phyloP scores from a whole-genome alignment of 1,139 yeast species.

The Geotrichum australiense region DNA sequence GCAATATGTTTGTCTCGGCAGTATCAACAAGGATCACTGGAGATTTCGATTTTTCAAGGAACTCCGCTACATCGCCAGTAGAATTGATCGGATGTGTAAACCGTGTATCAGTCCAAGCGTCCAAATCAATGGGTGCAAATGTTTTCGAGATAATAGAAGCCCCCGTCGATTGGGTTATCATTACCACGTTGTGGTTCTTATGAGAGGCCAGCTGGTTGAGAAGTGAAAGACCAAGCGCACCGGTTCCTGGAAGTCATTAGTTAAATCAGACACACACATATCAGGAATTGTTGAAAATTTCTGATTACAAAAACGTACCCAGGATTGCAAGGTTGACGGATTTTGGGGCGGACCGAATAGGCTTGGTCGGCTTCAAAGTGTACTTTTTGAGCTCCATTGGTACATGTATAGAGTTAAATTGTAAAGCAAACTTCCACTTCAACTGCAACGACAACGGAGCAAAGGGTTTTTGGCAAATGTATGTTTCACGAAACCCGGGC shows the following conservation, averaged over 20 bases:
- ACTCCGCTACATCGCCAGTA: slow-evolving; percentile 54
- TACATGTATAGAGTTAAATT: too few species aligned
- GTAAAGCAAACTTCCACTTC: too few species aligned
- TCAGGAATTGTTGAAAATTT: neutral
- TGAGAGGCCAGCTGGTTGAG: slow-evolving; percentile 59
- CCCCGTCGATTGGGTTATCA: slow-evolving; percentile 38
- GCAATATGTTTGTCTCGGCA: slow-evolving; percentile 41
- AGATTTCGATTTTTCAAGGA: slow-evolving; percentile 53
- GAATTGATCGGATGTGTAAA: slow-evolving; percentile 39
- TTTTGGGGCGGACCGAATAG: slow-evolving; percentile 41
- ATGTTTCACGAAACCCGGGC: too few species aligned
- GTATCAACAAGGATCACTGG: slow-evolving; percentile 89
- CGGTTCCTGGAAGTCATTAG: slow-evolving; percentile 50
- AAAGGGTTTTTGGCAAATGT: too few species aligned
- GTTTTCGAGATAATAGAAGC: slow-evolving; percentile 62
- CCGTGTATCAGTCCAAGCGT: slow-evolving; percentile 41
- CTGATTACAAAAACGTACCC: slow-evolving; percentile 40
- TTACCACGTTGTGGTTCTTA: slow-evolving; percentile 60
- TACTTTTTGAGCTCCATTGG: slow-evolving; percentile 6
- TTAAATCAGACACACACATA: neutral
- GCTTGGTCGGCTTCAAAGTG: neutral
- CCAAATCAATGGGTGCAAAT: slow-evolving; percentile 61
- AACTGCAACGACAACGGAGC: too few species aligned
- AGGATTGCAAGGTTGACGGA: slow-evolving; percentile 74
- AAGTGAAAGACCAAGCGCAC: slow-evolving; percentile 92